Evolutionary conservation across 441 rosid genomes (phyloP), one percentile per base, ranked within the genome.

Genomic region (Euphorbia schlechtendalii): DNA sequence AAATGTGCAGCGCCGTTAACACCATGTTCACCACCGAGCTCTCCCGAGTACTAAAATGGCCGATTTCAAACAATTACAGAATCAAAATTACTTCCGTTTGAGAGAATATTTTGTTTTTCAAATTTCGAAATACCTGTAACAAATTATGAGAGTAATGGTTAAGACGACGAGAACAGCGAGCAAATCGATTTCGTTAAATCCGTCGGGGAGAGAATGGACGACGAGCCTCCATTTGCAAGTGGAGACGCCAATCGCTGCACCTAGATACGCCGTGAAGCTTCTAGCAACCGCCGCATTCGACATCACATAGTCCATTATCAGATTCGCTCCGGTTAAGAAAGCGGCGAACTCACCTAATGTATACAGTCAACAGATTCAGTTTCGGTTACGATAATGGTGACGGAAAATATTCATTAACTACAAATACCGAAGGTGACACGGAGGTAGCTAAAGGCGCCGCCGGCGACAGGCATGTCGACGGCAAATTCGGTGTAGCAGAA

Each of bases 401-500:
- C 3, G 45, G 45, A 41, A 3, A 41, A 41, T 41, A 41, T 7
- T 1, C 45, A 12, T 13, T 28, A 12, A 15, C 25, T 25, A 27
- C 1, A 71, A 80, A 56, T 38, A 83, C 95, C 98, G 56, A 92
- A 89, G 27, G 98, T 89, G 66, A 83, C 81, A 36, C 96, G 88
- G 76, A 92, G 84, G 77, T 87, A 92, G 70, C 93, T 89, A 73
- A 89, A 92, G 22, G 98, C 96, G 27, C 98, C 98, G 56, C 98
- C 98, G 61, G 98, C 97, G 12, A 92, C 89, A 32, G 97, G 98
- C 77, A 92, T 80, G 56, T 88, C 94, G 13, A 92, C 98, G 69
- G 98, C 98, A 74, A 92, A 92, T 70, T 92, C 98, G 0, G 98
- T 92, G 81, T 92, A 92, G 65, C 98, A 92, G 74, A 92, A 86